phyloP scores from a whole-genome alignment of 148 eudicot species.

The Vaccinium vitisidaea region DNA sequence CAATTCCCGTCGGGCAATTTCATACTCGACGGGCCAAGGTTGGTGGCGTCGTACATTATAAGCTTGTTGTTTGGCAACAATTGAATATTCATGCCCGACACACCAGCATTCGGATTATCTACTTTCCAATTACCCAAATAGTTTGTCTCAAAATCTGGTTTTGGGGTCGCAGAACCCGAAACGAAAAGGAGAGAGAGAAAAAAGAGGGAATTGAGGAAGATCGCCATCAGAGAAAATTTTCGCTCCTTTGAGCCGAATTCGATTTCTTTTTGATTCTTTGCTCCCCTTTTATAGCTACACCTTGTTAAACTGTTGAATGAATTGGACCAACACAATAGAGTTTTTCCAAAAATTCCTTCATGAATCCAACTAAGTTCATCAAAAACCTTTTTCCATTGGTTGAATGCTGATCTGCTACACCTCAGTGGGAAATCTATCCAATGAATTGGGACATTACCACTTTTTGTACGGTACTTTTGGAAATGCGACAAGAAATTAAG shows the following conservation, averaged over 20 bases:
- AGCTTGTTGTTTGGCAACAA: slow-evolving; percentile 65
- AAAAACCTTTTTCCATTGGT: too few relatives aligned
- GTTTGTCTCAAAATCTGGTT: slow-evolving; percentile 27
- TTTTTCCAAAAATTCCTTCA: too few relatives aligned
- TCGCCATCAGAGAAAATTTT: slow-evolving; percentile 19
- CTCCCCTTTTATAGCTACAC: slow-evolving; percentile 1
- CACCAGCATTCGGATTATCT: slow-evolving; percentile 40
- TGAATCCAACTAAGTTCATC: too few relatives aligned
- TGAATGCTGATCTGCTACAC: too few relatives aligned
- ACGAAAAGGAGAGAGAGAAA: slow-evolving; percentile 32
- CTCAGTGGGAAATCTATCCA: too few relatives aligned
- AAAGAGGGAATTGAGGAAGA: slow-evolving; percentile 23
- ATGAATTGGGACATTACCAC: too few relatives aligned
- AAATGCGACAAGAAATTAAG: too few relatives aligned
- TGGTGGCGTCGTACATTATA: slow-evolving; percentile 60
- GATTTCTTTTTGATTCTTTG: not conserved
- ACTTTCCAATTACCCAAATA: slow-evolving; percentile 49
- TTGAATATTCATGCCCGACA: slow-evolving; percentile 78
- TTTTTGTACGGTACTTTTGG: too few relatives aligned
- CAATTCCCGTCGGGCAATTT: slow-evolving; percentile 26
- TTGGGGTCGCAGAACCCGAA: slow-evolving; percentile 13
- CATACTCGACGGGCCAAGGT: slow-evolving; percentile 51
- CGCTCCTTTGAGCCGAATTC: not conserved
- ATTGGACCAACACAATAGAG: too few relatives aligned
- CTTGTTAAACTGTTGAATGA: too few relatives aligned